Evolutionary conservation across 1,284 basidiomycete species (phyloP), one percentile per base, ranked within the genome.

Genomic region (Ceratobasidium sp.): DNA sequence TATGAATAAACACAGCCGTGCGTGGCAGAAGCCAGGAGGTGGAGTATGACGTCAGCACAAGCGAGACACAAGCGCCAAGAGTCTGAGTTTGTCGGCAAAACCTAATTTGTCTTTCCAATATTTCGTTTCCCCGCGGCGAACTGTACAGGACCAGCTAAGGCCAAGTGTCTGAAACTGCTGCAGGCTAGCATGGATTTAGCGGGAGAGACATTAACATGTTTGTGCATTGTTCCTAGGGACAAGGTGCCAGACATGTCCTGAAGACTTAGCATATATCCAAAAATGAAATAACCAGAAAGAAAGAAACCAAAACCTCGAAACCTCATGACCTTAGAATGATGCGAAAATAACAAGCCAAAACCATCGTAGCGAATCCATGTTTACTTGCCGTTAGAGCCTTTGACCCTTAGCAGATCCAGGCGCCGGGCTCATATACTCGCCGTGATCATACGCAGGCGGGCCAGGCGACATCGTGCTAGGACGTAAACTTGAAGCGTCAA

Each of bases 381-480:
- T 42, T 40, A 70, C 4, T 50, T 17, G 20, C 52, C 50, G 20
- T 70, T 28, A 44, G 4, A 28, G 15, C 48, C 28, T 1, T 23
- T 28, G 38, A 13, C 38, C 33, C n/a, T 70, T 70, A 10, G 17
- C 40, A 26, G 65, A n/a, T 17, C 10, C 66, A 15, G 50, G 26
- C 5, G 66, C 3, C 38, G 66, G 50, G 15, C 50, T 46, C 42
- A 64, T 33, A 54, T 46, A 48, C 33, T 40, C 38, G 17, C 17
- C 50, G 20, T 59, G 64, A 28, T 76, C 74, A 59, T 76, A 76
- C 44, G 64, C 64, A 46, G 74, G 74, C 13, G 74, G 74, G 38
- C 20, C 64, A 48, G 74, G 50, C 12, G 74, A 59, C 46, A 68
- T 54, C 50, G 33, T 56, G 12, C 66, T 46, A 1, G 33, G 33